Base-by-base conservation (phyloP, 768 basidiomycete species). In the Pisolithus tinctorius region DNA sequence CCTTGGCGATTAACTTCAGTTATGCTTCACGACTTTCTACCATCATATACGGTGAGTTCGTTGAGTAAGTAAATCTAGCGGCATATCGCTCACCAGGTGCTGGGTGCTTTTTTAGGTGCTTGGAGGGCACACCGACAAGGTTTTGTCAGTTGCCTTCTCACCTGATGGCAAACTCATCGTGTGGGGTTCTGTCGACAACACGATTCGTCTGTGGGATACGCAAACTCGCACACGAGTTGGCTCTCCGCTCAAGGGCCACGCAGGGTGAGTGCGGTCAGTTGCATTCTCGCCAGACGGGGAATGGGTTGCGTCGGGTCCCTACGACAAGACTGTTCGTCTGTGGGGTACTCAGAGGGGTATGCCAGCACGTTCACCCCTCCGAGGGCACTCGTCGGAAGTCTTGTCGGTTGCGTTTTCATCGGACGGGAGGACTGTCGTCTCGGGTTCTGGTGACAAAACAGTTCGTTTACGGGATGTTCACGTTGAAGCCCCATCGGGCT, bases 371-470 rank as follows among this genome's bases (percentile, higher is more conserved):
- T 16, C 25, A 4, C 27, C 43, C 30, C 43, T 29, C 8, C 7
- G 11, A 45, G 43, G 26, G 27, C 25, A 45, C n/a, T 13, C 11
- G 7, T 7, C 26, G 16, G 30, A 27, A 7, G 43, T 45, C 27
- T 27, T 45, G 27, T 45, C 43, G 8, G 43, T 45, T 27, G 27
- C 25, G 6, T 45, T 45, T 45, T 48, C 31, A 26, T 43, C 29
- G 6, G 62, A 66, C 48, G 59, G 57, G 9, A 51, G 27, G 10
- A 37, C 7, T 8, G 34, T 64, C 31, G 61, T 59, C 16, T 59
- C 63, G 0, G 59, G 58, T 8, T 59, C 60, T 3, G 27, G 42
- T 20, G 66, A 66, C 55, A 41, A 30, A 23, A 54, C 49, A n/a
- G 40, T 63, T 11, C 43, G 55, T 37, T 25, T 42, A 23, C 25